Base-by-base conservation (phyloP, 2,329 filamentous ascomycete species). In the Calonectria crousiana region DNA sequence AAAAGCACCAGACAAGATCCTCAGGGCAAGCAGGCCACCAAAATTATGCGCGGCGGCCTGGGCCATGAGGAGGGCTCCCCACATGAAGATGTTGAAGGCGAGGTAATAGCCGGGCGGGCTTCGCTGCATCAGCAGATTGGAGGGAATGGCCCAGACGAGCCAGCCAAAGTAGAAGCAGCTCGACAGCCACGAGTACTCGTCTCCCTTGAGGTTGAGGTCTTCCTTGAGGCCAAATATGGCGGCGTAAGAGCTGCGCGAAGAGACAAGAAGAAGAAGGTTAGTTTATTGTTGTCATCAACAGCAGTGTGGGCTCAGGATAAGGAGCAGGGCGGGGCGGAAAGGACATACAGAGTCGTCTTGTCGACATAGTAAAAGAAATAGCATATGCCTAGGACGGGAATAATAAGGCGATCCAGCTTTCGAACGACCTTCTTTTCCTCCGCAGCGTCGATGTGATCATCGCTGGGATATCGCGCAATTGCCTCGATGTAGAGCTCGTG, bases 221-320 rank as follows among this genome's bases (percentile, higher is more conserved):
- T 92, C 87, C 28, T 87, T 86, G 73, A 94, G 90, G 1, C 91
- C 91, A 72, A 93, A 93, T 65, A 93, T 91, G 26, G 92, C 91
- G 0, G 92, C 92, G 76, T 93, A 93, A 1, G 88, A 90, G 14
- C 79, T 79, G 67, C n/a, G 38, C 2, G 23, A 53, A 20, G 44
- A 11, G 32, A 26, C 9, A 26, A n/a, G 34, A 18, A 62, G n/a
- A 62, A 32, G 5, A 34, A 10, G 4, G 26, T 49, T 18, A 49
- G 34, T 34, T 41, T 44, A 16, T 1, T 47, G 10, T 41, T 8
- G 67, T 23, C 64, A 68, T 14, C 26, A 16, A 47, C 16, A 14
- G 11, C n/a, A n/a, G 30, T 23, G 13, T 14, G 1, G 14, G 56
- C 18, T 38, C 9, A 5, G n/a, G 30, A 11, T 32, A 18, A 28